phyloP scores from a whole-genome alignment of 768 basidiomycete species.

The Leucosporidium creatinivorum region DNA sequence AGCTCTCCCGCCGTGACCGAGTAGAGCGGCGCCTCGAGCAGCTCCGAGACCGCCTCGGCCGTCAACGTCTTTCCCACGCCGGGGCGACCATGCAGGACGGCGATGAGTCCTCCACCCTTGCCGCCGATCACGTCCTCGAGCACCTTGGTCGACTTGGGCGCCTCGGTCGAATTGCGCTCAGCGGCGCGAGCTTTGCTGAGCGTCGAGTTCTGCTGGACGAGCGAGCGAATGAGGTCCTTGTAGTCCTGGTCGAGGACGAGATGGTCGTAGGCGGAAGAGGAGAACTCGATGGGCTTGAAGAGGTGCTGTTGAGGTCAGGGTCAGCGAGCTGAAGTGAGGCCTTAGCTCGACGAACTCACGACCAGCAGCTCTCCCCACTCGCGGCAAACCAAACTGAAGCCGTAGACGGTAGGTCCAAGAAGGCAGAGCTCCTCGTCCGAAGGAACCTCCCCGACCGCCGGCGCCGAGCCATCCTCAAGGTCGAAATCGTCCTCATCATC shows the following conservation, averaged over 20 bases:
- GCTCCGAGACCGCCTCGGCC: slow-evolving; percentile 95
- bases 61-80: slow-evolving; percentile 79
- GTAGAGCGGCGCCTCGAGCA: slow-evolving; percentile 61
- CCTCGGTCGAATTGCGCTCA: neutral
- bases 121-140: slow-evolving; percentile 54
- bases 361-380: slow-evolving; percentile 39
- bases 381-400: slow-evolving; percentile 5
- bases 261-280: slow-evolving; percentile 57
- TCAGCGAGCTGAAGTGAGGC: too few relatives aligned
- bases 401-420: slow-evolving; percentile 10
- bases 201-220: slow-evolving; percentile 54
- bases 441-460: neutral
- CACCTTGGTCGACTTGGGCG: neutral
- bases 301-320: too few relatives aligned
- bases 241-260: slow-evolving; percentile 47
- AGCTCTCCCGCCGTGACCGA: slow-evolving; percentile 53
- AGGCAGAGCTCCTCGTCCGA: slow-evolving; percentile 2
- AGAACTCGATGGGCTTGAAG: slow-evolving; percentile 41
- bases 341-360: slow-evolving; percentile 41
- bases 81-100: slow-evolving; percentile 40
- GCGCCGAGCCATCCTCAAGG: neutral
- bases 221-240: slow-evolving; percentile 49
- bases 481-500: neutral
- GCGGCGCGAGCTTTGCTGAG: neutral
- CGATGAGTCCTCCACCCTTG: slow-evolving; percentile 57